Conservation (phyloP, 768 basidiomycete species). For the Kwoniella sp. region DNA sequence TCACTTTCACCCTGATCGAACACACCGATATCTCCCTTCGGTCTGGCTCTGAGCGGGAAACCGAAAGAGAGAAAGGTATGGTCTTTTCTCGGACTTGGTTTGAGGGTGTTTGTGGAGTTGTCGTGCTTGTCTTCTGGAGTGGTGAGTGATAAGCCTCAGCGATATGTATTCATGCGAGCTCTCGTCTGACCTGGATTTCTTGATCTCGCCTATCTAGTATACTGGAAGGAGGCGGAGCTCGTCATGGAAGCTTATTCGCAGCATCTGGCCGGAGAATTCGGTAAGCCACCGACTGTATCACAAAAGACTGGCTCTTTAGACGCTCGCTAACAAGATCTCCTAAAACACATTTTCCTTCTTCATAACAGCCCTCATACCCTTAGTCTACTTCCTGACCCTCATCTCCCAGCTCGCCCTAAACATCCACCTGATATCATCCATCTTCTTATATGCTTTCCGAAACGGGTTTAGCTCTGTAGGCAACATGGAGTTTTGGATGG, state of each 20-base stretch:
- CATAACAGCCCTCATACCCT: conserved; percentile 11
- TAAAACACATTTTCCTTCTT: background rate
- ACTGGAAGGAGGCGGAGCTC: conserved; percentile 10
- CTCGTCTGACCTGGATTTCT: too few relatives aligned
- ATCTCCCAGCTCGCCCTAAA: conserved; percentile 7
- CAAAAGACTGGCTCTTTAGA: too few relatives aligned
- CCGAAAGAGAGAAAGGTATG: conserved; percentile 12
- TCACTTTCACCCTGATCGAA: conserved; percentile 34
- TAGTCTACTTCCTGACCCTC: conserved; percentile 7
- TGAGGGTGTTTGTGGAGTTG: conserved; percentile 5
- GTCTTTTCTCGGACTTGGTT: conserved; percentile 20
- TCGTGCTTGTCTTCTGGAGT: conserved; percentile 21
- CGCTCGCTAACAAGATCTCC: background rate
- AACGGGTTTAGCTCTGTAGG: conserved; percentile 3
- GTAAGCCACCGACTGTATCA: too few relatives aligned
- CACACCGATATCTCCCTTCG: conserved; percentile 14
- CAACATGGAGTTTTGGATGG: conserved; percentile 14
- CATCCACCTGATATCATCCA: conserved; percentile 10
- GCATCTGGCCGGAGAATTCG: conserved; percentile 3
- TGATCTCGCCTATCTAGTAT: background rate
- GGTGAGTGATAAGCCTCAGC: too few relatives aligned
- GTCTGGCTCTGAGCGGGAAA: background rate
- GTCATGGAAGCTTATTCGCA: conserved; percentile 11
- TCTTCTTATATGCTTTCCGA: conserved; percentile 1
- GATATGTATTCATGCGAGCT: too few relatives aligned